A percentile compares a stretch with the other conserved stretches of the same genome.
These are phyloP conservation scores for Glycine tomentella DNA, from an alignment of 306 rosid species.

Conservation along the genomic window DNA sequence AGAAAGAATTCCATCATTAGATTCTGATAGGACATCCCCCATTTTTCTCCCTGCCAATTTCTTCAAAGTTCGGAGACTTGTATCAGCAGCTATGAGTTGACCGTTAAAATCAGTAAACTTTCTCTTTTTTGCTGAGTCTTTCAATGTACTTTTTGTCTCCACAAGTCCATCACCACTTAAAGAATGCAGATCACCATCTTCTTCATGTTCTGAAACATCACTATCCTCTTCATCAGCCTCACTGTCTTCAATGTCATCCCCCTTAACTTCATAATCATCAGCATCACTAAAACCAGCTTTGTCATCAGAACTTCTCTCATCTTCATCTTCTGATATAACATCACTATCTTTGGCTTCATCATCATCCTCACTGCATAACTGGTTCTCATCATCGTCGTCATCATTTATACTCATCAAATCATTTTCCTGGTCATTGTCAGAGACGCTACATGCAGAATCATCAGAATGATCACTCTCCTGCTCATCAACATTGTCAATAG, in stretches of 20 bases:
- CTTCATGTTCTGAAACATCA: conserved; percentile 50
- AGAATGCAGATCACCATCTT: conserved; percentile 35
- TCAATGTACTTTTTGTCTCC: conserved; percentile 47
- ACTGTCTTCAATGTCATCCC: conserved; percentile 45
- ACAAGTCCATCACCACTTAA: conserved; percentile 42
- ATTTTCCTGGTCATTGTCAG: conserved; percentile 57
- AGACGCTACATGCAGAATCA: conserved; percentile 49
- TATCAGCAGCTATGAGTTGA: conserved; percentile 68
- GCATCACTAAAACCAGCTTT: conserved; percentile 38
- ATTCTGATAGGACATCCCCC: conserved; percentile 44
- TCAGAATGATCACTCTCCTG: conserved; percentile 51
- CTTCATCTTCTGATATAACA: conserved; percentile 52
- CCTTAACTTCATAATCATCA: conserved; percentile 48
- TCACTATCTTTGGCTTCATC: conserved; percentile 23
- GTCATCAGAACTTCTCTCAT: conserved; percentile 29
- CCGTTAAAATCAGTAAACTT: conserved; percentile 65
- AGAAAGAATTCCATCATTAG: conserved; percentile 79
- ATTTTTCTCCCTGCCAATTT: conserved; percentile 60
- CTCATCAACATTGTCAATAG: conserved; percentile 48
- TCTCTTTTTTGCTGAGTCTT: conserved; percentile 66
- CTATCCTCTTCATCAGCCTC: too few relatives aligned
- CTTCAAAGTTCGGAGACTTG: conserved; percentile 89
- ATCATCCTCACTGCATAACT: conserved; percentile 47
- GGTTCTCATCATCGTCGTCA: conserved; percentile 55
- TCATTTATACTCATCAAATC: conserved; percentile 53